phyloP scores from a whole-genome alignment of 495 filamentous ascomycete species.

The Talaromyces ruber region DNA sequence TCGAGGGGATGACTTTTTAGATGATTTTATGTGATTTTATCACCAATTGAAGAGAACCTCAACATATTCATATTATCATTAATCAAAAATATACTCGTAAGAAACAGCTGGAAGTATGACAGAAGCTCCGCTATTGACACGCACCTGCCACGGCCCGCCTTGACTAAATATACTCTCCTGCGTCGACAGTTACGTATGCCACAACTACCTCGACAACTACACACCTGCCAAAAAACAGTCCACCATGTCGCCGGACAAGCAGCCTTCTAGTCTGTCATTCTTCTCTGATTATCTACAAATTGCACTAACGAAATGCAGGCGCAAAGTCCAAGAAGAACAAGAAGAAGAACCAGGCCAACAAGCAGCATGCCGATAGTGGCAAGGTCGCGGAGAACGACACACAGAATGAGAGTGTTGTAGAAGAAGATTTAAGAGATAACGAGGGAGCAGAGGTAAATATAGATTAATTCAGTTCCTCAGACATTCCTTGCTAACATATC shows the following conservation, averaged over 20 bases:
- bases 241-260: constrained; percentile 2
- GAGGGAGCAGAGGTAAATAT: constrained; percentile 20
- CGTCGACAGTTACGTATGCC: neutral
- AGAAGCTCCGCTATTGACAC: neutral
- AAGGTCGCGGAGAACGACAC: constrained; percentile 16
- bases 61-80: neutral
- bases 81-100: no score
- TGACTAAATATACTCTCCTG: neutral
- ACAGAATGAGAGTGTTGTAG: constrained; percentile 19
- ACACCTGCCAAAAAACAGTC: neutral
- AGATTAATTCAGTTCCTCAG: constrained; percentile 7
- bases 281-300: neutral
- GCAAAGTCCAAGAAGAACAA: constrained; percentile 61
- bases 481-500: neutral
- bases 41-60: neutral
- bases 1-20: constrained; percentile 37
- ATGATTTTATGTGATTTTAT: constrained; percentile 45
- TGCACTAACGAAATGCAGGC: constrained; percentile 22
- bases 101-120: no score
- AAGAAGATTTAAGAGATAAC: constrained; percentile 21
- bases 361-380: constrained; percentile 22
- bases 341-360: constrained; percentile 54
- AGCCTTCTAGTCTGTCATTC: neutral
- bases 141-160: neutral
- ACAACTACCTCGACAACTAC: neutral